phyloP scores from a whole-genome alignment of 495 filamentous ascomycete genomes.

The Symbiotaphrina buchneri region DNA sequence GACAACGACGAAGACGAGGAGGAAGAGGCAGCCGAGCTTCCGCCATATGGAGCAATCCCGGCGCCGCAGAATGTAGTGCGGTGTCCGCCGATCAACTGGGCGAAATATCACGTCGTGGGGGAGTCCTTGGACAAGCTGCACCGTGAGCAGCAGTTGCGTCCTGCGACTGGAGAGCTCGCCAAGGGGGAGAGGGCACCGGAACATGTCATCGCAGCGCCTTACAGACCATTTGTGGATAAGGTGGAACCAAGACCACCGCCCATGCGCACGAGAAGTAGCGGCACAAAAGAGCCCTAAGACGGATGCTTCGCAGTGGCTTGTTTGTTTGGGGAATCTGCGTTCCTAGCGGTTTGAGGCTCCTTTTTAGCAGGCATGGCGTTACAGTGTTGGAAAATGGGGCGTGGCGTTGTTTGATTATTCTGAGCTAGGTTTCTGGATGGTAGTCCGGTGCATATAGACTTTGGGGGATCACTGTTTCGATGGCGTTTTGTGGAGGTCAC shows the following conservation, averaged over 20 bases:
- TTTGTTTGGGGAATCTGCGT: no score
- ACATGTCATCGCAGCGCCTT: conserved; percentile 45
- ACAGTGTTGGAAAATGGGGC: no score
- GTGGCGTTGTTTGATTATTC: no score
- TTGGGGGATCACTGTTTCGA: no score
- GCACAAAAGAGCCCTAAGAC: no score
- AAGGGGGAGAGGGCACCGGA: conserved; percentile 23
- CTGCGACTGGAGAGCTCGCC: conserved; percentile 30
- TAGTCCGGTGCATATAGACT: no score
- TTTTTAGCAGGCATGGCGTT: no score
- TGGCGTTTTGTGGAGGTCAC: no score
- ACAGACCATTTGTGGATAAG: conserved; percentile 44
- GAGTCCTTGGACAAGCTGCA: conserved; percentile 65
- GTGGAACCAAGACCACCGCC: conserved; percentile 27
- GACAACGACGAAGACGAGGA: conserved; percentile 14
- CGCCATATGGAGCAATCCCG: conserved; percentile 34
- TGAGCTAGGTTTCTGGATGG: no score
- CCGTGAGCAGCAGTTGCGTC: conserved; percentile 46
- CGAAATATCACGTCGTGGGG: conserved; percentile 66
- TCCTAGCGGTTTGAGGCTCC: no score
- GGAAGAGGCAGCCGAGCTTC: conserved; percentile 6
- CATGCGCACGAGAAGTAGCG: conserved; percentile 10
- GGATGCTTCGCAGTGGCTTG: no score
- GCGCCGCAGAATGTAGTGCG: conserved; percentile 64
- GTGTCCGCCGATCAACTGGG: conserved; percentile 76